Base-by-base conservation (phyloP, 2,329 filamentous ascomycete species). In the Fusarium sp. region DNA sequence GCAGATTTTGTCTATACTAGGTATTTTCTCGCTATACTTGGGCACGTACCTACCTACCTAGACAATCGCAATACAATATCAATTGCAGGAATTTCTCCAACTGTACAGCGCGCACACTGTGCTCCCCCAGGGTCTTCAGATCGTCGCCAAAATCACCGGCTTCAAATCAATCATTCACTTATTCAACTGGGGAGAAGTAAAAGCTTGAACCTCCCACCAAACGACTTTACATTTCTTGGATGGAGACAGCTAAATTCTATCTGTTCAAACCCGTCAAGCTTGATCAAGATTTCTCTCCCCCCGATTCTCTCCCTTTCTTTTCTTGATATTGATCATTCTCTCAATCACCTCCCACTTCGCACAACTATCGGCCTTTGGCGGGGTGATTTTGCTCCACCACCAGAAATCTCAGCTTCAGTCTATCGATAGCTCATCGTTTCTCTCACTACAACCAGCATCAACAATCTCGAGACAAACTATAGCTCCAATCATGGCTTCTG, bases 341-440 rank as follows among this genome's bases (percentile, higher is more conserved):
- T 3, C 21, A 52, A 29, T 43, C 35, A 23, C 36, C 21, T n/a
- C 56, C 61, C 49, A 58, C 59, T 49, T 49, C 44, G 41, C 61
- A 55, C 62, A 54, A 54, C 39, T 52, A 56, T 38, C 44, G 25
- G 29, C 14, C 11, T 66, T 68, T 69, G 66, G 67, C 66, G 65
- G 65, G 67, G 67, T 69, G 67, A 68, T 59, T 56, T 66, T 66
- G 42, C 65, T 69, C 67, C 67, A 68, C 66, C 54, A 65, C 44
- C 37, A 64, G 57, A 69, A 69, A 69, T 69, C 67, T 69, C 67
- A 66, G 57, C 65, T 62, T 53, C 43, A 19, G 19, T 3, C 19
- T 19, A n/a, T n/a, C n/a, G n/a, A n/a, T n/a, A 35, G 19, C 37
- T 31, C 43, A 27, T 42, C 43, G 38, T 37, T 37, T 42, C 42